Evolutionary conservation across 768 basidiomycete genomes (phyloP).

Genomic region (Tricholoma flavovirens): DNA sequence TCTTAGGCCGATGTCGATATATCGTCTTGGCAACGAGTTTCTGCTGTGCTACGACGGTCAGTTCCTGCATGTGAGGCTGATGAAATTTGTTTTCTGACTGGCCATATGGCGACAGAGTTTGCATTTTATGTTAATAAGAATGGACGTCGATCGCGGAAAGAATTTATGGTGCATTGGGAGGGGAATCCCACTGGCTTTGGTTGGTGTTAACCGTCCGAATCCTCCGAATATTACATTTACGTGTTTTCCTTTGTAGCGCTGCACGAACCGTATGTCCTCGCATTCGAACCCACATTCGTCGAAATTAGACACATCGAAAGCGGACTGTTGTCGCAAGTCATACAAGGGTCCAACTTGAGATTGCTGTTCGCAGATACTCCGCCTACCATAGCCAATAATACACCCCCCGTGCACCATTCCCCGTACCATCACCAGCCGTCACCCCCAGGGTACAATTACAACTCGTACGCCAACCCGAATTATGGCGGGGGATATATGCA

Average conservation of each 20-base stretch:
- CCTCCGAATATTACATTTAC: conserved; percentile 2
- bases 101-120: conserved; percentile 59
- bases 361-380: conserved; percentile 93
- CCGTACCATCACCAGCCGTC: conserved; percentile 13
- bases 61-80: conserved; percentile 17
- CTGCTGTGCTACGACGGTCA: conserved; percentile 94
- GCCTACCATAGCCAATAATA: conserved; percentile 69
- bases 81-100: conserved; percentile 8
- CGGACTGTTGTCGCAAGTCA: conserved; percentile 88
- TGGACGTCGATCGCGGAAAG: conserved; percentile 82
- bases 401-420: conserved; percentile 32
- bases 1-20: conserved; percentile 91
- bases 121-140: conserved; percentile 99
- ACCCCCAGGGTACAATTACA: conserved; percentile 20
- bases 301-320: conserved; percentile 96
- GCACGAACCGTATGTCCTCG: conserved; percentile 93
- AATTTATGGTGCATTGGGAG: conserved; percentile 98
- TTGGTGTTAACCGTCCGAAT: conserved; percentile 33
- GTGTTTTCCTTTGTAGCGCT: conserved; percentile 52
- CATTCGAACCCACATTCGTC: conserved; percentile 94
- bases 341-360: conserved; percentile 86
- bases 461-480: conserved; percentile 22
- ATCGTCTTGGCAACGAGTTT: conserved; percentile 95
- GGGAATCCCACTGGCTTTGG: conserved; percentile 92
- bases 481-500: conserved; percentile 18